Conservation (phyloP, 768 basidiomycete species). For the Paxillus involutus region DNA sequence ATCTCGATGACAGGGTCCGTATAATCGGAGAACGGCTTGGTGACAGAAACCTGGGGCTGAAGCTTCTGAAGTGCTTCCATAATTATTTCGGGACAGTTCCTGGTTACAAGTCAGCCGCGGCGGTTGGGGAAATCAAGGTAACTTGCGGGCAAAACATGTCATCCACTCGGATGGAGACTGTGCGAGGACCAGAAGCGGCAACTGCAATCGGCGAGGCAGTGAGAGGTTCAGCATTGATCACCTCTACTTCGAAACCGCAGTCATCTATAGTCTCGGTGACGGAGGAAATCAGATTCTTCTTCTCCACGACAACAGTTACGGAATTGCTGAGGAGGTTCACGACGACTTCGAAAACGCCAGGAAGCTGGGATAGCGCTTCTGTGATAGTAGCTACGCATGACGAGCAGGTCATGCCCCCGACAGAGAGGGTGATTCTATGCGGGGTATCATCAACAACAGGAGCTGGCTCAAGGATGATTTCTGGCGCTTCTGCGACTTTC, state of each 20-base stretch:
- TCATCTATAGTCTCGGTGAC: constrained; percentile 46
- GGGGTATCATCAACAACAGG: constrained; percentile 14
- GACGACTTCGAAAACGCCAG: constrained; percentile 50
- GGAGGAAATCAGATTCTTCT: constrained; percentile 29
- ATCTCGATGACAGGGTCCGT: constrained; percentile 47
- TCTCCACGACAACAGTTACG: constrained; percentile 46
- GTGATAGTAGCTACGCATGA: constrained; percentile 62
- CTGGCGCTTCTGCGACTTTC: neutral
- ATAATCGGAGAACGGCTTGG: constrained; percentile 38
- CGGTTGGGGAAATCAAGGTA: neutral
- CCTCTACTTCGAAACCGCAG: constrained; percentile 43
- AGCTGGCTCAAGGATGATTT: neutral
- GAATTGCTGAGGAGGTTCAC: constrained; percentile 64
- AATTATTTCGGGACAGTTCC: constrained; percentile 56
- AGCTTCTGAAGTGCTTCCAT: constrained; percentile 39
- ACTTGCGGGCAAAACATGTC: constrained; percentile 67
- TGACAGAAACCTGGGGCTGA: constrained; percentile 34
- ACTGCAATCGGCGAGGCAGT: neutral
- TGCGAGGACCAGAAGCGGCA: constrained; percentile 30
- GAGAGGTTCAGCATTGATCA: constrained; percentile 37
- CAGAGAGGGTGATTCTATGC: constrained; percentile 46
- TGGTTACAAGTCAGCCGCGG: constrained; percentile 19
- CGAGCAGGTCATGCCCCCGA: constrained; percentile 79
- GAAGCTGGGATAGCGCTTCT: constrained; percentile 44
- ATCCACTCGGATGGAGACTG: constrained; percentile 53